These are phyloP conservation scores for Bromus sterilis DNA, from an alignment of 176 grass and related monocot genomes.

Conservation along the genomic window DNA sequence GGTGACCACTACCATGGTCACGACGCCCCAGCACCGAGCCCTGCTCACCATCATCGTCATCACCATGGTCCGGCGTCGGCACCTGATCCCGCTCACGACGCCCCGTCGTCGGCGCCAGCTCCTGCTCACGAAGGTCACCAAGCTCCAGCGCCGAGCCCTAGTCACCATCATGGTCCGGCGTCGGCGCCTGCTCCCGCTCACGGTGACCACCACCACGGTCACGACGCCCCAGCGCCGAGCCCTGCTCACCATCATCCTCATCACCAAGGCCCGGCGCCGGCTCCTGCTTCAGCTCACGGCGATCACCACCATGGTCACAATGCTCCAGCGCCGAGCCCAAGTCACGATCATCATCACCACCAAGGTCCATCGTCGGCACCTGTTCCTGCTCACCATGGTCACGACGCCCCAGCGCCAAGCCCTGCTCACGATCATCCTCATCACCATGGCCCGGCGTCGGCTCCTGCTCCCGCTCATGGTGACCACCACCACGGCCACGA, in stretches of 20 bases:
- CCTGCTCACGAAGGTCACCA: neutral
- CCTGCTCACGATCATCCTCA: no score
- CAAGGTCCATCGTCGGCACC: no score
- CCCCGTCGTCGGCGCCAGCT: neutral
- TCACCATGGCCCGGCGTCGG: no score
- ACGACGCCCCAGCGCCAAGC: no score
- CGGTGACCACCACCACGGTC: neutral
- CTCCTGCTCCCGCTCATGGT: no score
- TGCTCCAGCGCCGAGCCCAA: neutral
- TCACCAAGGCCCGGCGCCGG: neutral
- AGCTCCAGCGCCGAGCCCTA: neutral
- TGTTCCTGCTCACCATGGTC: no score
- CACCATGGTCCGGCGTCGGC: neutral
- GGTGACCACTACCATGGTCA: neutral
- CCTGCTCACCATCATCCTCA: neutral
- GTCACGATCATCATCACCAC: no score
- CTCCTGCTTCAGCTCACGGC: neutral
- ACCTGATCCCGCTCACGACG: no score
- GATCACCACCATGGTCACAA: neutral
- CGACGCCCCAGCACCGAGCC: neutral
- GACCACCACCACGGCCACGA: neutral
- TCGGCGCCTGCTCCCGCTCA: neutral
- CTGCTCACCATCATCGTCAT: neutral
- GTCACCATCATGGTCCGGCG: neutral
- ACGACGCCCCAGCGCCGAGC: neutral